Base-by-base conservation (phyloP, 208 protist species). In the Herpetomonas samuelpessoai region DNA sequence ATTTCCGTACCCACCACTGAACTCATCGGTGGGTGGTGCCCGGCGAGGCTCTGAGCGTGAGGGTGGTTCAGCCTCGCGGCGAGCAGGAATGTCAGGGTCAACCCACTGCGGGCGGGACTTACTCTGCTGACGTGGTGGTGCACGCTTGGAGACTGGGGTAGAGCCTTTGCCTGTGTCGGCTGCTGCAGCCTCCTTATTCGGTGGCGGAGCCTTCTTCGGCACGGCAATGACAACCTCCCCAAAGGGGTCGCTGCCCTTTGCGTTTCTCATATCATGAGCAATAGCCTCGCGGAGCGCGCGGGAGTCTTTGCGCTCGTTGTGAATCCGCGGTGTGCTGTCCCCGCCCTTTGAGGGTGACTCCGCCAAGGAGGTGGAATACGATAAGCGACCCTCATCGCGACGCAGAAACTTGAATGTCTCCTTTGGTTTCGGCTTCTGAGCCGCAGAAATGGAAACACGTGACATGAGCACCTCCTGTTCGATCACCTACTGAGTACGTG, bases 241-340 rank as follows among this genome's bases (percentile, higher is more conserved):
- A 19, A 96, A 83, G 0, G 84, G 84, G 65, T 96, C 89, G 18
- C 89, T 79, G 30, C 71, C 77, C 41, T 76, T 78, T 29, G 74
- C 81, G 45, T 82, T 82, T 57, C 80, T 81, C 89, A 95, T 95
- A 64, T 95, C 86, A 22, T 74, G 74, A 0, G 89, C 89, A 51
- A 95, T 95, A 0, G 83, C 82, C 57, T 88, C 84, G 22, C 89
- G 83, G 45, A 96, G 76, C 12, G 83, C 68, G 44, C 78, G 70
- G 1, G 89, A 93, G 56, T 80, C 84, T 1, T 81, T 67, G 2
- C 81, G 85, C 57, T 82, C 79, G 41, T 65, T 68, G 26, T 66
- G 22, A 18, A 49, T 30, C 2, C 9, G 46, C 6, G 60, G 55
- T n/a, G n/a, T 49, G 44, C 27, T 50, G 29, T 9, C 45, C 47